Evolutionary conservation across 345 rosid genomes (phyloP).

Genomic region (Boechera divaricarpa): DNA sequence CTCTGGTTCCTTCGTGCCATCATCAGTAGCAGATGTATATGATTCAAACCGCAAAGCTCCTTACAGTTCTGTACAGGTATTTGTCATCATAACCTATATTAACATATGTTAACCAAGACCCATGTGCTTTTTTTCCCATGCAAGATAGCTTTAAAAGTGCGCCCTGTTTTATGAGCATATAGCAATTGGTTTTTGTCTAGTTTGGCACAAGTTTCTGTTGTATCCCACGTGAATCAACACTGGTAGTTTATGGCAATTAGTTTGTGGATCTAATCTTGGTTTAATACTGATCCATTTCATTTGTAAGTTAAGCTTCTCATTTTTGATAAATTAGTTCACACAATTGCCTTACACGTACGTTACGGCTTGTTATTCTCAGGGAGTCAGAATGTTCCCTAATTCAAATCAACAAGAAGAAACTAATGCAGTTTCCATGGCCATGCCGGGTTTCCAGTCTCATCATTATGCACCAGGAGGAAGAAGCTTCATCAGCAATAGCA

Average conservation of each 20-base stretch:
- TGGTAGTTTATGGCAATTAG: slow-evolving; percentile 14
- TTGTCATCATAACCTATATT: background rate
- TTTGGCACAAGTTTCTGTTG: slow-evolving; percentile 7
- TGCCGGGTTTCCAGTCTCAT: slow-evolving; percentile 58
- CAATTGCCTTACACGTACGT: background rate
- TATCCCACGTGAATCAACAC: background rate
- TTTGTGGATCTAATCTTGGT: slow-evolving; percentile 2
- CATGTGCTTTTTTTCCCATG: background rate
- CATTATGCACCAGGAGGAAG: slow-evolving; percentile 49
- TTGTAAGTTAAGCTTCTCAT: slow-evolving; percentile 20
- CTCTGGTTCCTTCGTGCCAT: slow-evolving; percentile 52
- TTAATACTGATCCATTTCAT: slow-evolving; percentile 1
- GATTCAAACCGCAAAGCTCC: slow-evolving; percentile 56
- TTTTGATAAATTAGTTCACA: background rate
- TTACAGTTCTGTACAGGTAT: slow-evolving; percentile 58
- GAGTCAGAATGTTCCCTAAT: slow-evolving; percentile 57
- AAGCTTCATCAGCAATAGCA: slow-evolving; percentile 41
- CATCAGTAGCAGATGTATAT: slow-evolving; percentile 53
- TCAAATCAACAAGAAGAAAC: slow-evolving; percentile 55
- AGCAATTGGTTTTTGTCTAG: slow-evolving; percentile 17
- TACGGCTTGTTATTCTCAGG: slow-evolving; percentile 46
- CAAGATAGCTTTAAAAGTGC: background rate
- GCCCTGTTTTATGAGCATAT: background rate
- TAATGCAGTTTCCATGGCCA: slow-evolving; percentile 48
- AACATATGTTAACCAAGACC: slow-evolving; percentile 8